Base-by-base conservation (phyloP, 1,284 basidiomycete genomes). In the Austropuccinia psidii region DNA sequence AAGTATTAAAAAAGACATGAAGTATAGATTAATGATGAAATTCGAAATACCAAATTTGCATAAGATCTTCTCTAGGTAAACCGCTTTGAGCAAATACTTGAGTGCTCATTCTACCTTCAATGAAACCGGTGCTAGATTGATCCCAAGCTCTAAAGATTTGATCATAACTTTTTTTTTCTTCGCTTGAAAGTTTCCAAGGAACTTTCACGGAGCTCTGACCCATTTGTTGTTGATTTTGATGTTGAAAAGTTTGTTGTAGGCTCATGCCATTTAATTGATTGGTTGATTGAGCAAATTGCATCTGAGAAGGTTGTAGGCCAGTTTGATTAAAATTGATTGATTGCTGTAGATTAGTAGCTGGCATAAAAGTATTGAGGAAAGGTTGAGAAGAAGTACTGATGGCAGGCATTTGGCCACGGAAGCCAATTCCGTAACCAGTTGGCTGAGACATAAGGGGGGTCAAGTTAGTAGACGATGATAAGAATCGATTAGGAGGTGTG, bases 111-210 rank as follows among this genome's bases (percentile, higher is more conserved):
- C 87, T 85, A 52, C 94, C 93, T 67, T 82, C 87, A 80, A 98
- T 91, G 82, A 95, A 98, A 1, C 92, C 91, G 0, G 89, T 88
- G 27, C 87, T 86, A 50, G 86, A 84, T 0, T 87, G 83, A 80
- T 98, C 95, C 96, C 95, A 99, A 31, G 92, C 90, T 74, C 95
- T 85, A 84, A 99, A 98, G 79, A 98, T 95, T 79, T 90, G 87
- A 81, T 98, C 93, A 80, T 98, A 98, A 78, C 89, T 90, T 84
- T 97, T 97, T 84, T 93, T 93, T 84, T 99, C 95, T 45, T 88
- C 87, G 80, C 90, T 90, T 24, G 87, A 88, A 73, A 98, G 83
- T 0, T 88, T 86, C 95, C 96, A 99, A 0, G 92, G 88, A 29
- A 98, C 85, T 78, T 87, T 88, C 27, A 90, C 90, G 17, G 87